A percentile compares a stretch with the other conserved stretches of the same genome.
Conservation (phyloP, 305 asterid genomes). For the Stenogyne calaminthoides region DNA sequence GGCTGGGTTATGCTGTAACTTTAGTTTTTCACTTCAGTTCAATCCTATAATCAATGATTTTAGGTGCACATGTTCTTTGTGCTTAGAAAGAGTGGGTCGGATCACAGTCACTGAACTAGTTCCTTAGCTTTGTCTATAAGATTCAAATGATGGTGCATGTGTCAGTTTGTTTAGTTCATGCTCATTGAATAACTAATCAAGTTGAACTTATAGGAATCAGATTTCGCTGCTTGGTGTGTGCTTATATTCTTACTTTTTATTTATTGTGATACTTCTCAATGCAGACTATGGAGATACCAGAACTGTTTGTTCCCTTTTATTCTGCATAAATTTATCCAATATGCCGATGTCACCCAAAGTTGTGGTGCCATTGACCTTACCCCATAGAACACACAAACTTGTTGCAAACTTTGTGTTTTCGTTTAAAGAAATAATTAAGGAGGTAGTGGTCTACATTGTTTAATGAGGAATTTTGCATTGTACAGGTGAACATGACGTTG, state of each 20-base stretch:
- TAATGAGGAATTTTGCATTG: conserved; percentile 23
- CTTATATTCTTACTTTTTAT: not conserved
- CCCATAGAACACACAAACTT: not conserved
- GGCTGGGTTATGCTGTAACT: not conserved
- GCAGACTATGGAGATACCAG: not conserved
- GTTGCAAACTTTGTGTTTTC: conserved; percentile 12
- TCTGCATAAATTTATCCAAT: not conserved
- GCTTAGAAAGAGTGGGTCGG: not conserved
- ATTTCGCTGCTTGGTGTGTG: conserved; percentile 12
- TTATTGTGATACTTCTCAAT: not conserved
- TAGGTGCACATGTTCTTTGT: not conserved
- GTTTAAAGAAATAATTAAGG: conserved; percentile 9
- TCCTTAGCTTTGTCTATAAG: not conserved
- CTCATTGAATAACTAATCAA: not conserved
- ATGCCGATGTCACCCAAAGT: not conserved
- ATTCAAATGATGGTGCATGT: not conserved
- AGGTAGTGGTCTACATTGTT: conserved; percentile 18
- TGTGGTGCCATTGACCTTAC: not conserved
- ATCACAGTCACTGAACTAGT: not conserved
- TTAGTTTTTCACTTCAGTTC: too few species aligned
- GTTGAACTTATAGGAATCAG: not conserved
- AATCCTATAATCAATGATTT: conserved; percentile 2
- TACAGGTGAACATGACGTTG: conserved; percentile 94
- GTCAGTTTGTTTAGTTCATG: not conserved
- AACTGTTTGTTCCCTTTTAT: conserved; percentile 11